Base-by-base conservation (phyloP, 2,329 filamentous ascomycete genomes). In the Leptodontidium sp. region DNA sequence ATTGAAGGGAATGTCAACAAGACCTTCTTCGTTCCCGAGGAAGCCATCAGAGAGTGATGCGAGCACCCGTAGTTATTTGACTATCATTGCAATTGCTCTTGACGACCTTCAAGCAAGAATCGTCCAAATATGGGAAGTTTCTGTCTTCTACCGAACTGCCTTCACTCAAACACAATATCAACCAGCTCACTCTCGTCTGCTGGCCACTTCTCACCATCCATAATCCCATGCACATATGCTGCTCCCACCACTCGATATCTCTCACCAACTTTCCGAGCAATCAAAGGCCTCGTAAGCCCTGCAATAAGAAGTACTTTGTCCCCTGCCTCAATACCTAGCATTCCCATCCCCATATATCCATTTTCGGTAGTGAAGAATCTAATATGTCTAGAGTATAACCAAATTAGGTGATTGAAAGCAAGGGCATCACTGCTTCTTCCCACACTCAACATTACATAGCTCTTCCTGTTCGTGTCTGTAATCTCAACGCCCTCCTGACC, bases 161-260 rank as follows among this genome's bases (percentile, higher is more conserved):
- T 35, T 64, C 49, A 64, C 5, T 53, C 2, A 53, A 64, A 40
- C 8, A 43, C 32, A 29, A 64, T 53, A n/a, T 64, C 49, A n/a
- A 53, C 40, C 47, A 64, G 21, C 29, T 55, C 21, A 29, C 29
- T 53, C 40, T 64, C 61, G 21, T 55, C 32, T 7, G 43, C 29
- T 0, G 49, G 61, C 61, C 61, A 64, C 29, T 40, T 53, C 21
- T 64, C 61, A 3, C 61, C 61, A 40, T 64, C 47, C 61, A 55
- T 55, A 24, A 64, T 32, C 12, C 61, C 61, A 43, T 64, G 49
- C 9, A 64, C 24, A 55, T 64, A 64, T 9, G n/a, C 49, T 5
- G 3, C 32, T 45, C 61, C 61, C 9, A 64, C 14, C 11, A 64
- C 21, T 55, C 40, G 5, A 21, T 55, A 64, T 21, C 26, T 53